Evolutionary conservation across 768 basidiomycete genomes (phyloP), one percentile per base, ranked within the genome.

Genomic region (Lactarius tabidus): DNA sequence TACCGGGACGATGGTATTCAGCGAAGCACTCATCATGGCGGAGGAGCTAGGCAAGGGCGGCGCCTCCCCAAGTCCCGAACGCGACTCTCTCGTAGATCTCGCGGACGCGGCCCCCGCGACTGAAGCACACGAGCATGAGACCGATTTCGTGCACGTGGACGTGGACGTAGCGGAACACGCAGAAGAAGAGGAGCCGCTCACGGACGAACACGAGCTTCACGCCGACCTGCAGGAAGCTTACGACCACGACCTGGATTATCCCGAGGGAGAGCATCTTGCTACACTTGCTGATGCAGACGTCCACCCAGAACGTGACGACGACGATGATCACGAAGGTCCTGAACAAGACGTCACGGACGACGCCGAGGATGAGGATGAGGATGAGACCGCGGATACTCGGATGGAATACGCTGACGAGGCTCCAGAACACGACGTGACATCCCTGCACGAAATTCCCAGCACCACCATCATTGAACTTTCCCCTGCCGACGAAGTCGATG

Each of bases 1-100:
- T 66, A 90, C 89, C 10, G 88, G 89, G 68, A 91, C 89, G 2
- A 90, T 91, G 89, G 82, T 90, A 26, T 82, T 84, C 68, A 84
- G 82, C 70, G 81, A 83, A 64, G 77, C 71, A 0, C 76, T 69
- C 43, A 76, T 58, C 58, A 65, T 79, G 56, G 73, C 72, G 12
- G 81, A 81, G 56, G 81, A 82, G 61, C 63, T 79, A 14, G 72
- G 76, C 53, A 73, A 71, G 60, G 59, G 65, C 39, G 72, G 70
- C 18, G 28, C n/a, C 33, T 66, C 65, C 26, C 60, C 65, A 10
- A 62, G 60, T n/a, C 60, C 65, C 38, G 65, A 66, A 52, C 61
- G 60, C 33, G 65, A 38, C 3, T 26, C 65, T 5, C 43, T 26
- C 23, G 33, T 10, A 15, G 57, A 58, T 1, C 18, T 7, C 39